Percentiles rank a stretch among this genome's conserved stretches.
Evolutionary conservation across 176 grass and related monocot genomes (phyloP).

Genomic region (Musa acuminata): DNA sequence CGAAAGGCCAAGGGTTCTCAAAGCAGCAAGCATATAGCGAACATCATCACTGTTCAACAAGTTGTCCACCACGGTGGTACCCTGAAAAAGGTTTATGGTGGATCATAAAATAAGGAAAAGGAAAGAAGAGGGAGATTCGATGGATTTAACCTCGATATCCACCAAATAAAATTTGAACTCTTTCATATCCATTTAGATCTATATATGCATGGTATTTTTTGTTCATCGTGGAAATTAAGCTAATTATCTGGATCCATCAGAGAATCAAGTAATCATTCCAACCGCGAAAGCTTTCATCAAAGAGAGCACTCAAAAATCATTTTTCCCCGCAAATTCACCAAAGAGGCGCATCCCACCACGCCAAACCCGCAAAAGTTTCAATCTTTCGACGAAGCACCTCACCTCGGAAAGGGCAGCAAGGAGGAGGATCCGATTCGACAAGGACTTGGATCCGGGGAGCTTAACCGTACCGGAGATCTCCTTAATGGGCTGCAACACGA

Average conservation of each 20-base stretch:
- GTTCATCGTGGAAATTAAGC: neutral
- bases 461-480: slow-evolving; percentile 87
- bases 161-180: too few species aligned
- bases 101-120: neutral
- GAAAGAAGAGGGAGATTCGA: neutral
- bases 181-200: too few species aligned
- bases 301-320: neutral
- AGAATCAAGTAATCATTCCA: neutral
- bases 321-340: neutral
- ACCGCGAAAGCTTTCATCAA: neutral
- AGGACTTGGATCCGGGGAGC: slow-evolving; percentile 89
- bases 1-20: slow-evolving; percentile 73
- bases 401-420: slow-evolving; percentile 87
- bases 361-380: neutral
- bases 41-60: slow-evolving; percentile 92
- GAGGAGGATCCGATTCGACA: slow-evolving; percentile 96
- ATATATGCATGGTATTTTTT: neutral
- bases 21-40: slow-evolving; percentile 92
- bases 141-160: too few species aligned
- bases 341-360: neutral
- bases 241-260: neutral
- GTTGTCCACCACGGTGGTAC: slow-evolving; percentile 89
- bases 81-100: slow-evolving; percentile 29
- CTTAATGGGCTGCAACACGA: slow-evolving; percentile 81
- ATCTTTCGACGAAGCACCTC: slow-evolving; percentile 4